These are phyloP conservation scores for Colletotrichum destructivum DNA, from an alignment of 2,329 filamentous ascomycete genomes.

Conservation along the genomic window DNA sequence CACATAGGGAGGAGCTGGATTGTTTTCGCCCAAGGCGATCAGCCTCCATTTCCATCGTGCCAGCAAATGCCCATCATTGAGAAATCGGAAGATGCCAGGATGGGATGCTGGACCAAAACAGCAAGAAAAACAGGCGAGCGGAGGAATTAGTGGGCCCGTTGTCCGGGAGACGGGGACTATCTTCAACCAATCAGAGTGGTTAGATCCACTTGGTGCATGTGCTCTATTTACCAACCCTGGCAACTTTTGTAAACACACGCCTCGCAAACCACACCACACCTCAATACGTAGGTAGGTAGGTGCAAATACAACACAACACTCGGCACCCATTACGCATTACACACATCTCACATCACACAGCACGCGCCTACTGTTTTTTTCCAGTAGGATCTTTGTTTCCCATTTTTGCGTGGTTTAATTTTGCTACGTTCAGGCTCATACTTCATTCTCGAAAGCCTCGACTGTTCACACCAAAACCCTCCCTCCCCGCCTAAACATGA, in stretches of 20 bases:
- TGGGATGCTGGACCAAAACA: not conserved
- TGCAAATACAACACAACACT: not conserved
- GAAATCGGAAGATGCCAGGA: not conserved
- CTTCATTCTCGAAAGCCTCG: not conserved
- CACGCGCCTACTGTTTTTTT: constrained; percentile 1
- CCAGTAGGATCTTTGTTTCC: not conserved
- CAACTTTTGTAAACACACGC: constrained; percentile 34
- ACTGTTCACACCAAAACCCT: not conserved
- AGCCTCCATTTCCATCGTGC: not conserved
- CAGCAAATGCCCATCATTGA: not conserved
- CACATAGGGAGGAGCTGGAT: not conserved
- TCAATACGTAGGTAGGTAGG: too few relatives aligned
- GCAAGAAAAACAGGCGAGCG: constrained; percentile 9
- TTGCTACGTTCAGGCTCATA: not conserved
- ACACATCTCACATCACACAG: constrained; percentile 13
- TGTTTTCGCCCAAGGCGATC: too few relatives aligned
- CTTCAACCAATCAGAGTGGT: constrained; percentile 24
- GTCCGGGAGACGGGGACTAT: not conserved
- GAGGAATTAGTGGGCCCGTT: constrained; percentile 9
- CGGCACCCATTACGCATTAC: not conserved
- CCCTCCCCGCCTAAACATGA: constrained; percentile 23
- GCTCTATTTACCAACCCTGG: constrained; percentile 40
- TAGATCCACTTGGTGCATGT: constrained; percentile 30
- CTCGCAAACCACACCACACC: not conserved
- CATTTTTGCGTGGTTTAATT: constrained; percentile 1